Conservation (phyloP, 176 grass and related monocot genomes). For the Lolium rigidum region DNA sequence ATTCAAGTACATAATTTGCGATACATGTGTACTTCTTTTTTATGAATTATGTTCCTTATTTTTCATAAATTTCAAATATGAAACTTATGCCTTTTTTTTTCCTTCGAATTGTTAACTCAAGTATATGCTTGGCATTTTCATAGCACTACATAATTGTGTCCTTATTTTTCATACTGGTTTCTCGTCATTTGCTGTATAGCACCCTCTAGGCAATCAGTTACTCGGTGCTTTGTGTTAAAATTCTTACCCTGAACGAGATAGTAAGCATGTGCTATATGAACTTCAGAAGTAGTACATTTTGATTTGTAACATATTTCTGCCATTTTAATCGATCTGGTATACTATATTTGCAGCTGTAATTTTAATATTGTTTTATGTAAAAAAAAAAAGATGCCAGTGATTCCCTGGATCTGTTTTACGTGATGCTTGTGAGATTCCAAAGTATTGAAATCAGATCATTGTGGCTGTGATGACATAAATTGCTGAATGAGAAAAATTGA, state of each 20-base stretch:
- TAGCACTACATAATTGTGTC: neutral
- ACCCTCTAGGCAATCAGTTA: conserved; percentile 9
- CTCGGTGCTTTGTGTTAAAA: conserved; percentile 18
- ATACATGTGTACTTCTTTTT: neutral
- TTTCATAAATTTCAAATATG: too few relatives aligned
- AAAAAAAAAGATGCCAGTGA: neutral
- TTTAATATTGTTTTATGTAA: neutral
- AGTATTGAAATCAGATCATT: neutral
- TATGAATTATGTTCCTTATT: neutral
- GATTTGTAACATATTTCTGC: neutral
- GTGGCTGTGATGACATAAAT: neutral
- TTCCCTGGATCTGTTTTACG: neutral
- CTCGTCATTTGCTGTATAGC: neutral
- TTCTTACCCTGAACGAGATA: conserved; percentile 1
- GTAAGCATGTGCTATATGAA: neutral
- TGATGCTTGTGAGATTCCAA: neutral
- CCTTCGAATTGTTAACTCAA: too few relatives aligned
- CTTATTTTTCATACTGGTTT: neutral
- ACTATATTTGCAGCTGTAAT: neutral
- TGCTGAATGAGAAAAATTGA: neutral
- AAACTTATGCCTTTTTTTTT: too few relatives aligned
- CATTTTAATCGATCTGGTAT: neutral
- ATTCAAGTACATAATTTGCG: conserved; percentile 3
- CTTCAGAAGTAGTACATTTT: neutral
- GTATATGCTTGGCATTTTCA: neutral